These are phyloP conservation scores for Vigna reflexopilosa DNA, from an alignment of 306 rosid species.

Conservation along the genomic window DNA sequence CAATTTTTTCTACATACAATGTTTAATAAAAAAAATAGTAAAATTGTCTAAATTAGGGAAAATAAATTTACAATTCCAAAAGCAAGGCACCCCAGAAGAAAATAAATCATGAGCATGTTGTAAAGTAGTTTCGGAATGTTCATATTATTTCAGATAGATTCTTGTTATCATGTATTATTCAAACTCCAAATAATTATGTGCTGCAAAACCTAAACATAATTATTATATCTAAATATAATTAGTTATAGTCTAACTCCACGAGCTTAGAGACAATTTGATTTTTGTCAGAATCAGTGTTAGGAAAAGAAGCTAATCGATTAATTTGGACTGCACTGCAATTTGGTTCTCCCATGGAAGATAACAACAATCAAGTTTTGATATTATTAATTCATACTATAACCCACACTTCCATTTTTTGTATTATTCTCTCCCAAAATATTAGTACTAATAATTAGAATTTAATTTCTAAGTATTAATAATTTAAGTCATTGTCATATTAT, in stretches of 20 bases:
- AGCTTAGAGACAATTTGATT: slow-evolving; percentile 26
- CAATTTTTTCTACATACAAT: too few species aligned
- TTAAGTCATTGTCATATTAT: too few species aligned
- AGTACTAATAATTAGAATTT: background rate
- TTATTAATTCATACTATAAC: slow-evolving; percentile 9
- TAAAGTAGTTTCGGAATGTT: slow-evolving; percentile 9
- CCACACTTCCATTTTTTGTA: background rate
- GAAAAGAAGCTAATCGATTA: slow-evolving; percentile 28
- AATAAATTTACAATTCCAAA: too few species aligned
- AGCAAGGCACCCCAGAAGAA: background rate
- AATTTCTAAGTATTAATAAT: too few species aligned
- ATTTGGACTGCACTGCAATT: slow-evolving; percentile 34
- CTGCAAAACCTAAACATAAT: background rate
- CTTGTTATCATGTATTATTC: slow-evolving; percentile 32
- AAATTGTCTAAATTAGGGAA: too few species aligned
- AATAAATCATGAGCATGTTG: slow-evolving; percentile 19
- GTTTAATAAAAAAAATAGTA: too few species aligned
- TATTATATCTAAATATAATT: background rate
- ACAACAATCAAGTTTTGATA: background rate
- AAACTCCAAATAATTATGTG: slow-evolving; percentile 34
- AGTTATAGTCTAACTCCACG: slow-evolving; percentile 13
- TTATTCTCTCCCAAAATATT: background rate
- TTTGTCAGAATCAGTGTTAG: slow-evolving; percentile 45
- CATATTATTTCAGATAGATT: slow-evolving; percentile 36
- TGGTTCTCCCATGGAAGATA: slow-evolving; percentile 43